These are phyloP conservation scores for Trichoderma sp. DNA, from an alignment of 2,329 filamentous ascomycete species.

Conservation along the genomic window DNA sequence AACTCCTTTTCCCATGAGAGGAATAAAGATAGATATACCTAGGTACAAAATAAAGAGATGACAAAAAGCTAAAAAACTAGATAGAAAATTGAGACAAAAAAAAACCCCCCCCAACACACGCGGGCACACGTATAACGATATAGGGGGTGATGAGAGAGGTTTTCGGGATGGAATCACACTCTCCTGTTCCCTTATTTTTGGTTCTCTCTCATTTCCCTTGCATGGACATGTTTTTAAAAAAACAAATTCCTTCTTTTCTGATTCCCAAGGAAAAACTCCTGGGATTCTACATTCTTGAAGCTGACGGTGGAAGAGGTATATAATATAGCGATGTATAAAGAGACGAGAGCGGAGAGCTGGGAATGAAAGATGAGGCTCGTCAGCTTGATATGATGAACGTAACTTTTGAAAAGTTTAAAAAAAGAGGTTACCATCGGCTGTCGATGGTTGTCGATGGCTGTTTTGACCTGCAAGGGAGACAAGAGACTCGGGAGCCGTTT, in stretches of 20 bases:
- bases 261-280: neutral
- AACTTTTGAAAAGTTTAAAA: neutral
- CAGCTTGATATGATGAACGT: neutral
- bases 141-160: neutral
- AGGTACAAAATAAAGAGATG: conserved; percentile 3
- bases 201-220: neutral
- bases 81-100: neutral
- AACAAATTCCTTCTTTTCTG: neutral
- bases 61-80: neutral
- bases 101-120: neutral
- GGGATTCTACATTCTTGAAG: neutral
- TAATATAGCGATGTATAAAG: neutral
- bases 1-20: neutral
- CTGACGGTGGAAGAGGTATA: neutral
- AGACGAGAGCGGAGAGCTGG: neutral
- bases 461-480: neutral
- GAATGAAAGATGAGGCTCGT: neutral
- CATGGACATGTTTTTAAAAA: neutral
- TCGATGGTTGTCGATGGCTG: neutral
- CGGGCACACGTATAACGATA: neutral
- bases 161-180: neutral
- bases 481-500: conserved; percentile 25
- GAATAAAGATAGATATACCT: conserved; percentile 11
- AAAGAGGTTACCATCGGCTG: neutral
- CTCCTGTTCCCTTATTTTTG: neutral